Evolutionary conservation across 2,329 filamentous ascomycete species (phyloP).

Genomic region (Corynespora cassiicola): DNA sequence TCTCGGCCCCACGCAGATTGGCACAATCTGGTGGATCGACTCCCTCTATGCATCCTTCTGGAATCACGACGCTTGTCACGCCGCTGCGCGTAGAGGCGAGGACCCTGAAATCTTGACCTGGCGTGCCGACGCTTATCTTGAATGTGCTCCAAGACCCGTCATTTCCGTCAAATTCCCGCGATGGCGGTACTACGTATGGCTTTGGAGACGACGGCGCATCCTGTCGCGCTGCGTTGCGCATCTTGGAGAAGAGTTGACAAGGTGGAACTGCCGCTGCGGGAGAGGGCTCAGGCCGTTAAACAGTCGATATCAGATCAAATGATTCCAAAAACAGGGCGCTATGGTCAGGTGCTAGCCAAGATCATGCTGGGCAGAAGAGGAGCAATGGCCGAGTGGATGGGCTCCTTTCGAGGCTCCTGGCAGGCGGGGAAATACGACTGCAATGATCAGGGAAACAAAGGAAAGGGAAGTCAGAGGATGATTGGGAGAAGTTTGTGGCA

Average conservation of each 20-base stretch:
- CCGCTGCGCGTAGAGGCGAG: constrained; percentile 41
- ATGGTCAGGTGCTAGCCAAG: no score
- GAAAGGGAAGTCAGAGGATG: no score
- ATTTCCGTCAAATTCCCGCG: constrained; percentile 46
- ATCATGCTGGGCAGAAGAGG: no score
- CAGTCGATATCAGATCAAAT: no score
- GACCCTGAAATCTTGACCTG: constrained; percentile 47
- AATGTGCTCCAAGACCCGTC: constrained; percentile 53
- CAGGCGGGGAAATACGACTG: no score
- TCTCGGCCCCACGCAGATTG: constrained; percentile 34
- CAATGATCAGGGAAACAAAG: no score
- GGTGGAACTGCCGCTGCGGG: no score
- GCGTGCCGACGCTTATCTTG: constrained; percentile 47
- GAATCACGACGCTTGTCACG: constrained; percentile 37
- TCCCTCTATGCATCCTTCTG: constrained; percentile 41
- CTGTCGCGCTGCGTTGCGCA: constrained; percentile 27
- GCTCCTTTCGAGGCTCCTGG: no score
- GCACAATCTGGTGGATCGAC: constrained; percentile 37
- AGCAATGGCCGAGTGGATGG: no score
- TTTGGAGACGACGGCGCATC: constrained; percentile 14
- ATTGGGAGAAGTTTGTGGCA: no score
- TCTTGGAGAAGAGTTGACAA: constrained; percentile 20
- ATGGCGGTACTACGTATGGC: constrained; percentile 41
- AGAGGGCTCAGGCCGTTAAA: no score
- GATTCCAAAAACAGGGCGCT: no score